Percentiles rank a stretch among this genome's conserved stretches.
phyloP scores from a whole-genome alignment of 2,329 filamentous ascomycete species.

The Fusarium staphyleae region DNA sequence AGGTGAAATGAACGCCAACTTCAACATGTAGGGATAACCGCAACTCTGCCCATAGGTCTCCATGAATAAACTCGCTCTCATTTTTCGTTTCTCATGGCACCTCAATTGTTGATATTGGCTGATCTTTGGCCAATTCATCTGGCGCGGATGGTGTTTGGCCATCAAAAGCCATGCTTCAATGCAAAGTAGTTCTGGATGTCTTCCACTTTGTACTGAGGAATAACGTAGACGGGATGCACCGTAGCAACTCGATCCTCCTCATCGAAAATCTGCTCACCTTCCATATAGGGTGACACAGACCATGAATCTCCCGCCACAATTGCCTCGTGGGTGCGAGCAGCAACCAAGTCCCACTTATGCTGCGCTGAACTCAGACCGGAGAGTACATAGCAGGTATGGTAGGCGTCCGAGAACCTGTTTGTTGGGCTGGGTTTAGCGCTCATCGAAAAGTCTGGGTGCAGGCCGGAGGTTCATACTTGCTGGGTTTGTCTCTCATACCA shows the following conservation, averaged over 20 bases:
- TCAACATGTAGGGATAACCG: not conserved
- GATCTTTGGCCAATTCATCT: constrained; percentile 3
- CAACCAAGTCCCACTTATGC: constrained; percentile 64
- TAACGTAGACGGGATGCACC: constrained; percentile 85
- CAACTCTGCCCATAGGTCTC: too few species aligned
- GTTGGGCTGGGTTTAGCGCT: constrained; percentile 32
- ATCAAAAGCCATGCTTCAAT: constrained; percentile 63
- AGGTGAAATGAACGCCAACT: not conserved
- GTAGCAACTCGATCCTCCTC: constrained; percentile 72
- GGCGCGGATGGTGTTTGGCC: constrained; percentile 1
- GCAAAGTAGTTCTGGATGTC: constrained; percentile 71
- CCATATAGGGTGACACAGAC: constrained; percentile 57
- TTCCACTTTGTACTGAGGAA: constrained; percentile 74
- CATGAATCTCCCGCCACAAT: constrained; percentile 52
- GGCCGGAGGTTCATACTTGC: constrained; percentile 66
- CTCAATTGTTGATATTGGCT: not conserved
- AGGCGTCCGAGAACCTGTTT: constrained; percentile 77
- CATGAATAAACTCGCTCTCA: not conserved
- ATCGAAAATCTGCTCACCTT: constrained; percentile 70
- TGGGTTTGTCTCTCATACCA: constrained; percentile 91
- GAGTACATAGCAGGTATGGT: constrained; percentile 92
- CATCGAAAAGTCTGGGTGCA: constrained; percentile 22
- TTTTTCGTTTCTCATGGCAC: constrained; percentile 18
- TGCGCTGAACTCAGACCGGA: constrained; percentile 85
- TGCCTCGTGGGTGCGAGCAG: constrained; percentile 44